phyloP scores from a whole-genome alignment of 2,329 filamentous ascomycete species.

The Claviceps purpurea region DNA sequence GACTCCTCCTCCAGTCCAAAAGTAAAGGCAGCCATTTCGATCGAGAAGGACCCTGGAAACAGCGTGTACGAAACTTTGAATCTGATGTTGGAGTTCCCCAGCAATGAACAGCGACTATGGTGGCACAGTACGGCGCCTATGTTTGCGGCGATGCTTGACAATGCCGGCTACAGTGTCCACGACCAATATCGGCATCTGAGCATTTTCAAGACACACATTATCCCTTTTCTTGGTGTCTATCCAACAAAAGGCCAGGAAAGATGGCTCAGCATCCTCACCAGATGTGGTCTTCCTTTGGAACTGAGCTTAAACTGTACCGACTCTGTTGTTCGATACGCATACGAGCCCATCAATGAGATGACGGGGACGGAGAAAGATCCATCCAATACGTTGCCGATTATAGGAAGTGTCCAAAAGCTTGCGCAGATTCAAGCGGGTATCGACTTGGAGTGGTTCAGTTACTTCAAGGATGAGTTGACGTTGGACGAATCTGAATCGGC shows the following conservation, averaged over 20 bases:
- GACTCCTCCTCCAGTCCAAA: not conserved
- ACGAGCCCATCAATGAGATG: not conserved
- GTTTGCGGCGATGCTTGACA: not conserved
- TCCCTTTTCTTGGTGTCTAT: not conserved
- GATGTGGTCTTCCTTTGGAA: not conserved
- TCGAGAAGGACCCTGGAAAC: not conserved
- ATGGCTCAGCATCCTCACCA: not conserved
- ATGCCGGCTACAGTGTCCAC: not conserved
- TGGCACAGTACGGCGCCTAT: constrained; percentile 3
- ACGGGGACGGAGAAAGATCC: not conserved
- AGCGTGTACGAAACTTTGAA: not conserved
- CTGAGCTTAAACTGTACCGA: constrained; percentile 1
- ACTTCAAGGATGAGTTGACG: not conserved
- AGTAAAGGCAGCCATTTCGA: not conserved
- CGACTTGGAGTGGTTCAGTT: not conserved
- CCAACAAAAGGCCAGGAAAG: not conserved
- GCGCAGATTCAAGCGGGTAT: not conserved
- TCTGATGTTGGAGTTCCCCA: not conserved
- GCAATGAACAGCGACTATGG: constrained; percentile 1
- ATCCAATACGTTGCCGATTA: not conserved
- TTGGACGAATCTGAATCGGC: not conserved
- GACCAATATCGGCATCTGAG: not conserved
- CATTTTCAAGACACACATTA: not conserved
- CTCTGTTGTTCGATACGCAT: constrained; percentile 1
- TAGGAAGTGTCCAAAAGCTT: not conserved